phyloP scores from a whole-genome alignment of 345 rosid species.

The Atalantia buxifolia region DNA sequence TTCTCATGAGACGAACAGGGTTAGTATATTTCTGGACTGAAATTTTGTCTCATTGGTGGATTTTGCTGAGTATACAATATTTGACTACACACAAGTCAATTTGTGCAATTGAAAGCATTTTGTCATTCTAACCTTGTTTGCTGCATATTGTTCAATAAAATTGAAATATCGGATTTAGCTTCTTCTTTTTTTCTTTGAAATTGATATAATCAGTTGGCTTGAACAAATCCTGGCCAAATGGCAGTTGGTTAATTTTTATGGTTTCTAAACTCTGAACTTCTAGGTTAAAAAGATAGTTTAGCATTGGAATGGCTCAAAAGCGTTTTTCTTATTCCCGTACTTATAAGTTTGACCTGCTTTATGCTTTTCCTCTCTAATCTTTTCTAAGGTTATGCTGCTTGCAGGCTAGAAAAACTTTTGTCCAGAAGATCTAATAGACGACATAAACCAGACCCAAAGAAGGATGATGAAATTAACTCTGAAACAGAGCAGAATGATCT shows the following conservation, averaged over 20 bases:
- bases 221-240: not conserved
- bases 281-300: not conserved
- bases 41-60: not conserved
- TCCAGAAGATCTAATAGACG: constrained; percentile 37
- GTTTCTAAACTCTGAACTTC: constrained; percentile 13
- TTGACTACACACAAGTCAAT: not conserved
- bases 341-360: constrained; percentile 3
- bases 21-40: constrained; percentile 25
- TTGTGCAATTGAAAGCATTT: constrained; percentile 2
- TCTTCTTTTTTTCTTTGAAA: not conserved
- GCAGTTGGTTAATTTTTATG: not conserved
- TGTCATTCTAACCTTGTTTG: not conserved
- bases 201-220: not conserved
- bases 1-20: constrained; percentile 59
- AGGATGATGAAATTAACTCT: constrained; percentile 55
- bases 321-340: not conserved
- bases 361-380: constrained; percentile 12
- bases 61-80: not conserved
- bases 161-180: not conserved
- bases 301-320: not conserved
- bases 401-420: constrained; percentile 66
- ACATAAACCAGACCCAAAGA: constrained; percentile 55
- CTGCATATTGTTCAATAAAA: not conserved
- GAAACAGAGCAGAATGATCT: constrained; percentile 52
- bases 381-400: constrained; percentile 22